Conservation (phyloP, 1,284 basidiomycete species). For the Pascua sp. region DNA sequence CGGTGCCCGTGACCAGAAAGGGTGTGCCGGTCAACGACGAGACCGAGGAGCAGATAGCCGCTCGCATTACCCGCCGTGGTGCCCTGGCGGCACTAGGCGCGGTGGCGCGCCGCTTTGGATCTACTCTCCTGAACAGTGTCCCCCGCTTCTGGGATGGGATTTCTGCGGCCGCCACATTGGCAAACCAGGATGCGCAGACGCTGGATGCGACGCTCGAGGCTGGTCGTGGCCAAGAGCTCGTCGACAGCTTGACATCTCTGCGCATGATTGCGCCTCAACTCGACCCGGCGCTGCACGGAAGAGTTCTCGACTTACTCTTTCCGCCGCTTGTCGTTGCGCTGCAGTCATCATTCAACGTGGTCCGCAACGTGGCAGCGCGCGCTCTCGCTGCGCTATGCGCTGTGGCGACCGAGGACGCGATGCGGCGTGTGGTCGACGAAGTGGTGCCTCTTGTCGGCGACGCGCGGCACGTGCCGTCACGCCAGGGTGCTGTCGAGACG, state of each 20-base stretch:
- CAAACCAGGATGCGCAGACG: not conserved
- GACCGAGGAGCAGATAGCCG: slow-evolving; percentile 54
- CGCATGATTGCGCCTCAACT: slow-evolving; percentile 76
- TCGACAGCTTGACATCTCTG: slow-evolving; percentile 88
- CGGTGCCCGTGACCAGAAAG: slow-evolving; percentile 48
- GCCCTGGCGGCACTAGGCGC: slow-evolving; percentile 78
- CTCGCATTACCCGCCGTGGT: slow-evolving; percentile 63
- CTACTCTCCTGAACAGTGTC: slow-evolving; percentile 66
- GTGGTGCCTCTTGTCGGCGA: slow-evolving; percentile 85
- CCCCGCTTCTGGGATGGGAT: slow-evolving; percentile 95
- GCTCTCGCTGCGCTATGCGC: slow-evolving; percentile 85
- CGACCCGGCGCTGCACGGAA: slow-evolving; percentile 63
- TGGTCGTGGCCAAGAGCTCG: slow-evolving; percentile 79
- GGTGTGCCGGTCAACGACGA: slow-evolving; percentile 46
- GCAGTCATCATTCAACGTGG: slow-evolving; percentile 79
- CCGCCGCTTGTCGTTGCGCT: slow-evolving; percentile 72
- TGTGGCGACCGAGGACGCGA: slow-evolving; percentile 76
- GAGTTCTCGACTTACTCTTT: slow-evolving; percentile 66
- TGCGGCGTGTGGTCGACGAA: slow-evolving; percentile 81
- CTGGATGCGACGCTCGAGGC: slow-evolving; percentile 2
- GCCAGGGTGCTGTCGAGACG: slow-evolving; percentile 86
- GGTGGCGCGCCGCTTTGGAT: slow-evolving; percentile 74
- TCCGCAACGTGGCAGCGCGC: slow-evolving; percentile 80
- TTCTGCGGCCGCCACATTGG: slow-evolving; percentile 61
- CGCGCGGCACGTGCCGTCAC: slow-evolving; percentile 67